Conservation (phyloP, 768 basidiomycete species). For the Steccherinum ochraceum region DNA sequence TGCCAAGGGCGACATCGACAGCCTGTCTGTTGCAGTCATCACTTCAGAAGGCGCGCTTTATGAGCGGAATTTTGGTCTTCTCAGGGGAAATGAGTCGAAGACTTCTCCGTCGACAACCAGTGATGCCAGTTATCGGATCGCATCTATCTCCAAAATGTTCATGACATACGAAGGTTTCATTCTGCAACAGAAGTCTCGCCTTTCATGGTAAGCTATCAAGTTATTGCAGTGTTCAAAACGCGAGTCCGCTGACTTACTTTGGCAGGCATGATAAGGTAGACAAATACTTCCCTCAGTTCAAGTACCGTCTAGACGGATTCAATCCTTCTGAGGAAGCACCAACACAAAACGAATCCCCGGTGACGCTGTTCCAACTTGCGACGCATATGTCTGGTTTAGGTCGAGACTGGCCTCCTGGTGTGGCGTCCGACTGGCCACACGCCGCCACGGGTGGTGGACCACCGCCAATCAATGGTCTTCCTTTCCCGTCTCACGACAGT, state of each 20-base stretch:
- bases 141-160: constrained; percentile 48
- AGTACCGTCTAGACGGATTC: constrained; percentile 19
- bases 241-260: not conserved
- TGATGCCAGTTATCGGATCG: constrained; percentile 45
- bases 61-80: constrained; percentile 36
- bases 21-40: constrained; percentile 44
- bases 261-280: constrained; percentile 45
- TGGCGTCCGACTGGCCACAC: constrained; percentile 34
- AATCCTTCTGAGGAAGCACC: constrained; percentile 1
- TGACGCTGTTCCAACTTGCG: constrained; percentile 25
- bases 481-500: constrained; percentile 25
- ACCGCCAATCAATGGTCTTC: constrained; percentile 23
- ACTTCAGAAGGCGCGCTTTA: constrained; percentile 38
- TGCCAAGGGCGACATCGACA: constrained; percentile 34
- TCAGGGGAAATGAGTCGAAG: constrained; percentile 37
- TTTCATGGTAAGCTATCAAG: constrained; percentile 20
- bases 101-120: constrained; percentile 13
- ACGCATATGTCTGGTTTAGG: constrained; percentile 28
- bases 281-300: constrained; percentile 35
- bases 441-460: constrained; percentile 21
- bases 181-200: constrained; percentile 36
- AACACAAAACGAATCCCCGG: not conserved
- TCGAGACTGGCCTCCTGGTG: constrained; percentile 30
- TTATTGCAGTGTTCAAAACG: not conserved
- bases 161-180: constrained; percentile 41